Evolutionary conservation across 208 protist genomes (phyloP), one percentile per base, ranked within the genome.

Genomic region (Herpetomonas samuelpessoai): DNA sequence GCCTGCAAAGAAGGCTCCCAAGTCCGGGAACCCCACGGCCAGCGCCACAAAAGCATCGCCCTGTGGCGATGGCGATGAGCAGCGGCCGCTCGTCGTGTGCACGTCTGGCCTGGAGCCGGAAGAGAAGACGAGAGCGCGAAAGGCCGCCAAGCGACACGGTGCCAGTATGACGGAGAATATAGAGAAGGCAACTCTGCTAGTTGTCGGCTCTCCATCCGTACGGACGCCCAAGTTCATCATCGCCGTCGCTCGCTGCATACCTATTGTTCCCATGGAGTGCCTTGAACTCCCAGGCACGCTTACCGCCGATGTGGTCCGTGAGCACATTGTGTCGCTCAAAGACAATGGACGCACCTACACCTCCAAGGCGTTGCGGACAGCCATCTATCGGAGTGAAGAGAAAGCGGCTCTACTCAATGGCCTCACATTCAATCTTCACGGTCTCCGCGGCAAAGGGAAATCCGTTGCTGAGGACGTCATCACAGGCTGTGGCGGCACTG

Each of bases 161-260:
- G 82, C 66, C 3, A 66, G 57, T 9, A 39, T 79, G 0, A 74
- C 81, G n/a, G 84, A 93, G 2, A 64, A 83, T 47, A 70, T 93
- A 24, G 25, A 29, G 3, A 78, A 82, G 24, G 74, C 82, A 0
- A 80, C 80, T 54, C 45, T 89, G 2, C 78, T 93, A 14, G 64
- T 96, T 19, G 84, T 93, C 2, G 55, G 57, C 10, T 39, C 45
- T n/a, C 86, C 90, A 1, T 66, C 79, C 2, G 56, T 74, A 27
- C 81, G 90, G 1, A 96, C 90, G 10, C 90, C 90, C 0, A 96
- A 96, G 64, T 81, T 96, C 53, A 74, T 96, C 39, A 86, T 92
- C 44, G 86, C 90, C 0, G 84, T 91, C 2, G 86, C 71, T 0
- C 71, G 76, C 7, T 84, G 84, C 30, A 86, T 92, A 62, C 86